Evolutionary conservation across 1,139 yeast species (phyloP), one percentile per base, ranked within the genome.

Genomic region (Geotrichum restrictum): DNA sequence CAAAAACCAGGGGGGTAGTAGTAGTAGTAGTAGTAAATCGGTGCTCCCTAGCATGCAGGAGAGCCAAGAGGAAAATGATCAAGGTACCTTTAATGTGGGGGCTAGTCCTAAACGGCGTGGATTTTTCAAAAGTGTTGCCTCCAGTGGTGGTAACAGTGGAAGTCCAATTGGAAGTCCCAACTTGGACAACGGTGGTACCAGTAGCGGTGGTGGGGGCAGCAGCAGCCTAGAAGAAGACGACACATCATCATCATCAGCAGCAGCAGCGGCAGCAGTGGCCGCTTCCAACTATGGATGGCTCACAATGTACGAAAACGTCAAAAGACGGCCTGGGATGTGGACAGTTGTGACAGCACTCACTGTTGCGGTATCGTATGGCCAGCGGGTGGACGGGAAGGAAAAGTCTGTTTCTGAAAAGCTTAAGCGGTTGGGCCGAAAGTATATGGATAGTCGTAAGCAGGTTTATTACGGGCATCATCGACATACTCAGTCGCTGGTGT

Each of bases 311-410:
- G 53, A 45, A 13, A 42, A 32, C 13, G 36, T 42, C 7, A 45
- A 46, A 22, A 24, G 31, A 11, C 52, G 48, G 1, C 40, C 43
- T 4, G 49, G 49, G n/a, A 42, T 46, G 36, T 51, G 53, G 50
- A 39, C 47, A 2, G 40, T 51, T n/a, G 44, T 39, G 2, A 34
- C 43, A 4, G 53, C 50, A 1, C 16, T 42, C 18, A 46, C 53
- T 21, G 36, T 51, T n/a, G 53, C 53, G n/a, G 53, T 51, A 6
- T 21, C 53, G 10, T 50, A 50, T 37, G 49, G 42, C 11, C 50
- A 46, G 22, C 40, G 43, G 8, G 32, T 34, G 3, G 53, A 51
- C 33, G 24, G 3, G 38, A 41, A 36, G 45, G 48, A 46, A 18
- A 10, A 33, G 27, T 49, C 53, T 13, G 38, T 51, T 22, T 41